Conservation (phyloP, 2,329 filamentous ascomycete species). For the Neopestalotiopsis sp. region DNA sequence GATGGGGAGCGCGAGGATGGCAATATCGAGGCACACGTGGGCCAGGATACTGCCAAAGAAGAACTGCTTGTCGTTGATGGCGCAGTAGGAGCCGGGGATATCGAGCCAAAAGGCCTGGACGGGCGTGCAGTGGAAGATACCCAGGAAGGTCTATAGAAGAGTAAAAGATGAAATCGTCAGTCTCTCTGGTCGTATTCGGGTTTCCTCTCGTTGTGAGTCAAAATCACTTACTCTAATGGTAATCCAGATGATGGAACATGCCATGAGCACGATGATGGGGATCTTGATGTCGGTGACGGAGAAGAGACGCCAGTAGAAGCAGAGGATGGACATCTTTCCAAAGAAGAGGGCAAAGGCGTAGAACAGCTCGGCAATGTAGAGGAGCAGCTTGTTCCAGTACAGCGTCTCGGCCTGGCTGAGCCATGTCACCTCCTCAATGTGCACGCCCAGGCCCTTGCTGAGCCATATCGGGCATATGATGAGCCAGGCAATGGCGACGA, state of each 20-base stretch:
- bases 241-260: constrained; percentile 31
- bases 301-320: constrained; percentile 37
- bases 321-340: constrained; percentile 34
- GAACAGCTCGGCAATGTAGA: constrained; percentile 33
- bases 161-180: background rate
- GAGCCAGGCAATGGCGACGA: constrained; percentile 11
- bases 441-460: constrained; percentile 15
- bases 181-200: too few species aligned
- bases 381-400: constrained; percentile 22
- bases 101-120: constrained; percentile 27
- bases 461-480: constrained; percentile 14
- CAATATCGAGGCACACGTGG: constrained; percentile 26
- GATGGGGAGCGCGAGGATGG: constrained; percentile 25
- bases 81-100: constrained; percentile 23
- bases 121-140: constrained; percentile 31
- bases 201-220: background rate
- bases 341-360: constrained; percentile 35
- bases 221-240: constrained; percentile 25
- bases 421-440: constrained; percentile 20
- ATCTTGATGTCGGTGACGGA: constrained; percentile 32
- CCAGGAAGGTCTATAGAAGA: constrained; percentile 23
- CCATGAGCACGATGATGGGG: constrained; percentile 33
- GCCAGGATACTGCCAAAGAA: constrained; percentile 27
- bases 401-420: constrained; percentile 10
- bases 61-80: constrained; percentile 25